Base-by-base conservation (phyloP, 2,329 filamentous ascomycete genomes). In the Trichoderma asperellum region DNA sequence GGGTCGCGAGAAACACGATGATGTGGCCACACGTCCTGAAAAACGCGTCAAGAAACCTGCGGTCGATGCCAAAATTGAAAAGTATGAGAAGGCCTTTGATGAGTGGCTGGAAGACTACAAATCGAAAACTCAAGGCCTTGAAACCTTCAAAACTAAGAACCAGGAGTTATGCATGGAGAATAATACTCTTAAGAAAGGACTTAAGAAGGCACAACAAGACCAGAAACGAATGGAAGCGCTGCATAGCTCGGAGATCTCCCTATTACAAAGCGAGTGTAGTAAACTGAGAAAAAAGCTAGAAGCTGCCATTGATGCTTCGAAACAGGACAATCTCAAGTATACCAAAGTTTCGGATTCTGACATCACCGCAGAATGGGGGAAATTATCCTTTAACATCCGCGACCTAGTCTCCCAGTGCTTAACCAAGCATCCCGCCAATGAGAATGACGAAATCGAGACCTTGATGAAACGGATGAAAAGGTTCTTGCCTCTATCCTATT, bases 281-380 rank as follows among this genome's bases (percentile, higher is more conserved):
- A 18, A 27, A 0, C 24, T 32, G 59, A 64, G 18, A 27, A 32
- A 0, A 2, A 4, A 40, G 14, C 21, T 64, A 6, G 53, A 8
- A 5, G 2, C 2, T 12, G 16, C 21, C 0, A 53, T 69, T 18
- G 68, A 70, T 18, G 14, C 18, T 8, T 3, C 5, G 1, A 35
- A 18, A 5, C 12, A 47, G 34, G 35, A 70, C 24, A 24, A 7
- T 34, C 43, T 12, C 8, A 67, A 10, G 16, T 67, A 66, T 7
- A 4, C n/a, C 43, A 66, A 70, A 49, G 27, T 66, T 1, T 18
- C 68, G 12, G 68, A 70, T 21, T 40, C 56, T 2, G 43, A 59
- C 2, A 61, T 70, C 5, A 1, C 7, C 1, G 6, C 18, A 5
- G 59, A 11, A 11, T 67, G 61, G 60, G 29, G 7, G 56, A 24